Evolutionary conservation across 73 alveolate species (phyloP), one percentile per base, ranked within the genome.

Genomic region (Stentor roeselii): DNA sequence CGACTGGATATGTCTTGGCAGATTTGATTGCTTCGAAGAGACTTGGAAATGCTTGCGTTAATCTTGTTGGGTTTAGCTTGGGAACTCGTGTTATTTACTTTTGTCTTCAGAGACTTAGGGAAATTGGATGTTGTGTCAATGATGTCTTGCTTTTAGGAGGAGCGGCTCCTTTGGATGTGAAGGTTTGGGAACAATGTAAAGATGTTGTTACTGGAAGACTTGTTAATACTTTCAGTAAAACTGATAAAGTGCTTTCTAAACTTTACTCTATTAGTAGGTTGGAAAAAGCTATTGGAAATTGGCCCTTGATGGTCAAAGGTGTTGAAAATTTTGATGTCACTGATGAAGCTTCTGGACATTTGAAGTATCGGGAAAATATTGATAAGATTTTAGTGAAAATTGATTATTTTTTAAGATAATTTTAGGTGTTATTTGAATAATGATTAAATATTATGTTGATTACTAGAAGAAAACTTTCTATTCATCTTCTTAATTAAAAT

Each of bases 211-310:
- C 50, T 30, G 80, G 80, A 21, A 67, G 80, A 67, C n/a, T 67
- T 21, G 2, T 67, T 30, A 67, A 67, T 32, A 67, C 80, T 21
- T 67, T 27, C 34, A 21, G 41, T 21, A 67, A 67, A 34, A 67
- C 80, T 67, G 80, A 67, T 2, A 67, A 67, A 34, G 34, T 67
- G 11, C 37, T 67, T 21, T 67, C 80, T 30, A 21, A 11, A 21
- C 34, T 67, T 1, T 67, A 67, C 34, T 14, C 80, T 21, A 21
- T 67, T 30, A 27, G 42, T n/a, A n/a, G n/a, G 14, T 34, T 67
- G 21, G 80, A 67, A 67, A 67, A 67, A 67, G 41, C 80, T 67
- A 67, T 67, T 27, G 80, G 80, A 67, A 67, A 67, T 32, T 67
- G 34, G 21, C 41, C n/a, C 21, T 27, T 67, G 11, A n/a, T 21